Conservation (phyloP, 371 early-diverging fungal species). For the Mortierella polycephala region DNA sequence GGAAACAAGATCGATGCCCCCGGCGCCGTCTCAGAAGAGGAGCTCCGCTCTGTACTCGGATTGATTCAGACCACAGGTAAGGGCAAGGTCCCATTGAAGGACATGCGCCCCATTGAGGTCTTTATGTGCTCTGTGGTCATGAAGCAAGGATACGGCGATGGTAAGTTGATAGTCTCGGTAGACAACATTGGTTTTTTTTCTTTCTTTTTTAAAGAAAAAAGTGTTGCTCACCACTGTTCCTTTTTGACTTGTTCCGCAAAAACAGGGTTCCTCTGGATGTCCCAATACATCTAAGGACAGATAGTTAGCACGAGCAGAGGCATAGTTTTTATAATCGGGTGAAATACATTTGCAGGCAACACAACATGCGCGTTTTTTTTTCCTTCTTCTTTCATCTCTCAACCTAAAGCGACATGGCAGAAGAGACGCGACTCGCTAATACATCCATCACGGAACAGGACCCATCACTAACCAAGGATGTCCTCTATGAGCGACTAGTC, state of each 20-base stretch:
- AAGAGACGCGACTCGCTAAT: slow-evolving; percentile 36
- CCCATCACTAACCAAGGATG: slow-evolving; percentile 28
- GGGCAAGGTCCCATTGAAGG: slow-evolving; percentile 92
- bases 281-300: slow-evolving; percentile 49
- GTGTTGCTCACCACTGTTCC: neutral
- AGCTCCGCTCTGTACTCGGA: slow-evolving; percentile 87
- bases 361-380: neutral
- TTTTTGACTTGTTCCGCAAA: neutral
- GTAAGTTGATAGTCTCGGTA: slow-evolving; percentile 53
- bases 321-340: slow-evolving; percentile 5
- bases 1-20: slow-evolving; percentile 98
- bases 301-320: neutral
- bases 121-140: slow-evolving; percentile 98
- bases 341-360: no score
- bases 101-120: slow-evolving; percentile 95
- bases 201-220: neutral
- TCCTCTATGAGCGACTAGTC: slow-evolving; percentile 28
- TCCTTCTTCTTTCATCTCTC: neutral
- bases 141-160: slow-evolving; percentile 98
- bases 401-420: slow-evolving; percentile 10
- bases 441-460: slow-evolving; percentile 36
- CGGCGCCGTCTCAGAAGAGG: slow-evolving; percentile 95
- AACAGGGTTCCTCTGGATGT: slow-evolving; percentile 54
- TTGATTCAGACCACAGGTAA: slow-evolving; percentile 97
- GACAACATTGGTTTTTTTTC: neutral